A percentile compares a stretch with the other conserved stretches of the same genome.
Conservation (phyloP, 331 rosid genomes). For the Saraca asoca region DNA sequence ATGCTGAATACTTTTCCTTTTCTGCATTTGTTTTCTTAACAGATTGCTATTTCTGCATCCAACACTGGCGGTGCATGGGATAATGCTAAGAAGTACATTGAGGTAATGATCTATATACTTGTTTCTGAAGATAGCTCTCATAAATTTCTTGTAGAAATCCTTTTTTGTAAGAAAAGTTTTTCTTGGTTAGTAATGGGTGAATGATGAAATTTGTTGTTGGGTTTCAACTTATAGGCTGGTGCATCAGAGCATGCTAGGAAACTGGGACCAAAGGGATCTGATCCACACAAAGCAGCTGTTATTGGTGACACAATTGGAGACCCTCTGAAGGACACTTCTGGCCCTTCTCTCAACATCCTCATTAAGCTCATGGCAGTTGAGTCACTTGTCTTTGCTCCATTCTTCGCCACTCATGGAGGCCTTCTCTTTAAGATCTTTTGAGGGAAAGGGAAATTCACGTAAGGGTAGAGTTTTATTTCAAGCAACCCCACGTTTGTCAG, state of each 20-base stretch:
- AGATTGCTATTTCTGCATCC: conserved; percentile 83
- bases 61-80: conserved; percentile 94
- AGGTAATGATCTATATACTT: conserved; percentile 34
- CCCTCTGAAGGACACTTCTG: conserved; percentile 77
- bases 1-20: neutral
- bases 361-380: conserved; percentile 81
- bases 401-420: conserved; percentile 76
- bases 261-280: conserved; percentile 77
- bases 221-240: conserved; percentile 51
- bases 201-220: conserved; percentile 9
- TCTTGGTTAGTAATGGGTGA: neutral
- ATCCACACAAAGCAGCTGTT: conserved; percentile 75
- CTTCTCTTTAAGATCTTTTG: conserved; percentile 56
- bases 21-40: conserved; percentile 9
- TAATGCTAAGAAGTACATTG: conserved; percentile 76
- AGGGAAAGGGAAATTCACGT: too few species aligned
- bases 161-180: neutral
- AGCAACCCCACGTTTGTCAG: too few species aligned
- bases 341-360: conserved; percentile 75
- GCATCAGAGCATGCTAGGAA: conserved; percentile 68
- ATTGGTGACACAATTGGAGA: conserved; percentile 77
- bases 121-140: neutral
- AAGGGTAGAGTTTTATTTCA: too few species aligned
- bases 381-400: conserved; percentile 73
- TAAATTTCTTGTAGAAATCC: neutral